Evolutionary conservation across 768 basidiomycete species (phyloP).

Genomic region (Boletellus ananas): DNA sequence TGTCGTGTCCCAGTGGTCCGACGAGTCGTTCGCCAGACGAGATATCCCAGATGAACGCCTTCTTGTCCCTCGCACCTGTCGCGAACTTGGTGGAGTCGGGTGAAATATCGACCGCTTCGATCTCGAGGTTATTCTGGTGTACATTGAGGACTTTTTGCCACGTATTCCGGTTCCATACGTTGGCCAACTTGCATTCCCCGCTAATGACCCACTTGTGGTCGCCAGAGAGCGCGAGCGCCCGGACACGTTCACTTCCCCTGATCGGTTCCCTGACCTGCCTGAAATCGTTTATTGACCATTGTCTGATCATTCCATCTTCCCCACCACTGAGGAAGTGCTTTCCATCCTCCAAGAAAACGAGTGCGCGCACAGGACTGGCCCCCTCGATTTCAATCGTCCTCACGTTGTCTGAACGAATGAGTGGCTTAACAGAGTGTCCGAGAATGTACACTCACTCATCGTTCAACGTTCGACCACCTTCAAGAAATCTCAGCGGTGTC

Average conservation of each 20-base stretch:
- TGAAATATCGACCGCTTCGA: neutral
- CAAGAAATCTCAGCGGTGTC: no score
- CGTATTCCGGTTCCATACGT: neutral
- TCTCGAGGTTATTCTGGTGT: no score
- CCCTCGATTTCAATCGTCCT: neutral
- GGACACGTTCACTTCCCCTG: neutral
- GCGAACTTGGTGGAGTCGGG: conserved; percentile 5
- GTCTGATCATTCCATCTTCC: neutral
- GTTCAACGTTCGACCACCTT: no score
- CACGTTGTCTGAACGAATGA: neutral
- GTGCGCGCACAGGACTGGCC: neutral
- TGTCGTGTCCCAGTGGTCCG: conserved; percentile 6
- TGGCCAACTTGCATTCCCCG: neutral
- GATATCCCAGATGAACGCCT: conserved; percentile 1
- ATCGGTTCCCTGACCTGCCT: neutral
- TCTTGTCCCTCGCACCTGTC: neutral
- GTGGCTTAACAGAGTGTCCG: neutral
- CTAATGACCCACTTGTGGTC: neutral
- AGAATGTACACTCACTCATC: neutral
- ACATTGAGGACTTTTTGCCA: neutral
- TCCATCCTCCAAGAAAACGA: neutral
- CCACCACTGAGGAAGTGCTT: neutral
- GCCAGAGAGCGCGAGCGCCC: neutral
- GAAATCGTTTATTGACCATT: neutral
- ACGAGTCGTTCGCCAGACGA: neutral